Evolutionary conservation across 2,329 filamentous ascomycete genomes (phyloP).

Genomic region (Alternaria viburni): DNA sequence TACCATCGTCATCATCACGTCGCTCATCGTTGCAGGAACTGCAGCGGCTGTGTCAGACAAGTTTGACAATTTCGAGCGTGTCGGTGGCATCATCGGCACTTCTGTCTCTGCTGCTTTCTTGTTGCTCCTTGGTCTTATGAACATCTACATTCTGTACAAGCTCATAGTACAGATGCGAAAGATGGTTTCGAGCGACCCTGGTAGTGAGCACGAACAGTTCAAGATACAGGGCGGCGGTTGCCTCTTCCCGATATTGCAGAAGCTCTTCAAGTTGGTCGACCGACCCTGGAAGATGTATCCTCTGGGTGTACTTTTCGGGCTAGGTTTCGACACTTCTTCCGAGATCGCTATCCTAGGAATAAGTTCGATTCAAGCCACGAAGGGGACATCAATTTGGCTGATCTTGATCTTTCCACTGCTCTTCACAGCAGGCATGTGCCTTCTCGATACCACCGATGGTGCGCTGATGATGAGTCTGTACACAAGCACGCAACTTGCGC

Average conservation of each 20-base stretch:
- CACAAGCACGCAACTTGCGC: conserved; percentile 76
- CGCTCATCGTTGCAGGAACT: conserved; percentile 88
- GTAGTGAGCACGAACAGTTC: conserved; percentile 61
- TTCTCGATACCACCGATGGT: conserved; percentile 90
- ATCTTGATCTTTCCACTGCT: conserved; percentile 90
- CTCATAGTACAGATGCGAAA: conserved; percentile 71
- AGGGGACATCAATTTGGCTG: conserved; percentile 90
- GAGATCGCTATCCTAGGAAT: conserved; percentile 93
- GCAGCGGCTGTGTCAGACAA: conserved; percentile 79
- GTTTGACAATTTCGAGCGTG: conserved; percentile 78
- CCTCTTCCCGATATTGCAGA: conserved; percentile 72
- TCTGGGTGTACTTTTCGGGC: conserved; percentile 80
- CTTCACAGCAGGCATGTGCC: conserved; percentile 95
- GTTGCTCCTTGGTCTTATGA: conserved; percentile 80
- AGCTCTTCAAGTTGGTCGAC: conserved; percentile 75
- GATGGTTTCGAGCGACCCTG: conserved; percentile 61
- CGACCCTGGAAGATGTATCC: conserved; percentile 96
- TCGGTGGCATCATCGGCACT: conserved; percentile 90
- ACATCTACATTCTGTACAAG: conserved; percentile 83
- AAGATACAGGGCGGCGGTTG: conserved; percentile 79
- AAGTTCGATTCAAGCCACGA: conserved; percentile 81
- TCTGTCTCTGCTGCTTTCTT: conserved; percentile 84
- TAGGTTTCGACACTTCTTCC: conserved; percentile 94
- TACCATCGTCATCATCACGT: conserved; percentile 90
- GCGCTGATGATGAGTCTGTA: conserved; percentile 96